Base-by-base conservation (phyloP, 768 basidiomycete species). In the Candolleomyces eurysporus region DNA sequence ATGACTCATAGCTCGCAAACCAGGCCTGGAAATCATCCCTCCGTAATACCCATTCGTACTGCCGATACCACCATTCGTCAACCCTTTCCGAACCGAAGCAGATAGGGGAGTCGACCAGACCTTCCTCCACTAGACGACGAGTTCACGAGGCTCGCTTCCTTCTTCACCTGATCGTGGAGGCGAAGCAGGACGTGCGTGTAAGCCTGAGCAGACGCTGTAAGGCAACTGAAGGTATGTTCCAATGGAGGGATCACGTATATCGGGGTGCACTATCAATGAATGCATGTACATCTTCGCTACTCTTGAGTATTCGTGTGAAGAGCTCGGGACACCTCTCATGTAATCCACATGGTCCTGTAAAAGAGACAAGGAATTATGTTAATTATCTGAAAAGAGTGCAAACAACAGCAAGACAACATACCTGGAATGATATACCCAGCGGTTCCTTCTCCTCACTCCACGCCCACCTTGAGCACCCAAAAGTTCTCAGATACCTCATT, bases 181-280 rank as follows among this genome's bases (percentile, higher is more conserved):
- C 92, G 84, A 30, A 94, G 76, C 1, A 94, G 84, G 5, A 94
- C 84, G n/a, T 90, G 84, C 0, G 87, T 89, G 69, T 92, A 94
- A 2, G 91, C 84, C 3, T 91, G 82, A 14, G 89, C 84, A 0
- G 89, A 85, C 5, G 82, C 81, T 14, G 85, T 81, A 21, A 90
- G 74, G 4, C 76, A 72, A 13, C 77, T 76, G 17, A 85, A 81
- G 6, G 80, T 78, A 4, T 79, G 76, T 22, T 71, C 65, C 30
- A 79, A 68, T n/a, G n/a, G n/a, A n/a, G n/a, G n/a, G n/a, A n/a
- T n/a, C n/a, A n/a, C n/a, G n/a, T n/a, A n/a, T n/a, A 22, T 73
- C 68, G 2, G 77, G 80, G 50, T 78, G 83, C 8, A 79, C 63
- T 1, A 61, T 65, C 22, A 81, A 73, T 0, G 82, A 79, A 55